Evolutionary conservation across 495 filamentous ascomycete genomes (phyloP).

Genomic region (Cercophora samala): DNA sequence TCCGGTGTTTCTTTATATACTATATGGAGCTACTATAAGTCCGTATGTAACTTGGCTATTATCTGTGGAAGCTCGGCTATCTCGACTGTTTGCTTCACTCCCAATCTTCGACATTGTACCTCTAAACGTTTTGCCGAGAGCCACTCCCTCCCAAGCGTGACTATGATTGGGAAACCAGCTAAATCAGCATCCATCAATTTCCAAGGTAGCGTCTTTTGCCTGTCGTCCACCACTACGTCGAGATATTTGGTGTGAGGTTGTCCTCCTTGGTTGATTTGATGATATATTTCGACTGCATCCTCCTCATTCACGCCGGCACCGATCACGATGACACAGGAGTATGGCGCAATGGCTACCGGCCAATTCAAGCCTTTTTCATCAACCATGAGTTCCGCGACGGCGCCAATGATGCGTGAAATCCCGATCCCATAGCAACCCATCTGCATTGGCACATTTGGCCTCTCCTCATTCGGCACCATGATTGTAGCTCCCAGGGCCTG

Average conservation of each 20-base stretch:
- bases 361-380: conserved; percentile 80
- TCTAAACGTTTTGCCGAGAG: conserved; percentile 59
- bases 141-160: conserved; percentile 77
- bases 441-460: conserved; percentile 55
- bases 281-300: conserved; percentile 53
- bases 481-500: conserved; percentile 65
- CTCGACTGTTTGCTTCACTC: conserved; percentile 25
- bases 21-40: conserved; percentile 2
- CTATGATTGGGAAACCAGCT: conserved; percentile 79
- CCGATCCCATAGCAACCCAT: conserved; percentile 99
- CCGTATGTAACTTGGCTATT: conserved; percentile 14
- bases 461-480: conserved; percentile 29
- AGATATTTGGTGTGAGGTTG: conserved; percentile 29
- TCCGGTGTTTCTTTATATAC: neutral
- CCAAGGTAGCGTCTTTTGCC: conserved; percentile 66
- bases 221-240: conserved; percentile 70
- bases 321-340: conserved; percentile 69
- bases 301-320: conserved; percentile 50
- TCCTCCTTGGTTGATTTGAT: conserved; percentile 29
- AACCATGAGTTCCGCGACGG: conserved; percentile 70
- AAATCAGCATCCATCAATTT: conserved; percentile 86
- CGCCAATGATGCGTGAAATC: conserved; percentile 84
- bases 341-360: conserved; percentile 84
- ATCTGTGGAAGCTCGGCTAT: conserved; percentile 28
- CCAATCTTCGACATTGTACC: conserved; percentile 67